Percentiles rank a stretch among this genome's conserved stretches.
Evolutionary conservation across 768 basidiomycete species (phyloP).

Genomic region (Rhodotorula sphaerocarpa): DNA sequence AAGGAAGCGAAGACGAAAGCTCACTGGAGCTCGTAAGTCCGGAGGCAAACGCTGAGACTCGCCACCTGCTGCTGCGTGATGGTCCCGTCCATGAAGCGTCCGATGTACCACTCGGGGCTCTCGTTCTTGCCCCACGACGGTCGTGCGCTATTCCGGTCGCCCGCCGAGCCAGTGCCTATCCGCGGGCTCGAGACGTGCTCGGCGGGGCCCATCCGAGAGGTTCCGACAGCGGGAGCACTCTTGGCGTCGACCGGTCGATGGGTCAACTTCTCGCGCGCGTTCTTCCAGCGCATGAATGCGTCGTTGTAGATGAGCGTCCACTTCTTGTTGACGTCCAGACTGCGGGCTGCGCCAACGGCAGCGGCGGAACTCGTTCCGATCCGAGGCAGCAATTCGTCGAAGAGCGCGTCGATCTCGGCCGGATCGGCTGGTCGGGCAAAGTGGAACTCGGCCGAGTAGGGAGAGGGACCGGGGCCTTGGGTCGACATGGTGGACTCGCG

Average conservation of each 20-base stretch:
- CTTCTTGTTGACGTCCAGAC: constrained; percentile 69
- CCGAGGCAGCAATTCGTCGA: constrained; percentile 64
- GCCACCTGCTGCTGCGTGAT: constrained; percentile 72
- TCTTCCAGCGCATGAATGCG: constrained; percentile 69
- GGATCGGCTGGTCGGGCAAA: constrained; percentile 70
- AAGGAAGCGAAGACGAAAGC: constrained; percentile 32
- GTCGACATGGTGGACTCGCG: background rate
- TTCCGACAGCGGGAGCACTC: constrained; percentile 23
- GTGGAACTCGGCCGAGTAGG: constrained; percentile 49
- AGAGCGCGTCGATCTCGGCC: constrained; percentile 68
- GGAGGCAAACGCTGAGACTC: constrained; percentile 61
- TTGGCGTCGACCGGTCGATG: constrained; percentile 42
- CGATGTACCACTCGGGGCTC: constrained; percentile 86
- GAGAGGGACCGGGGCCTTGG: constrained; percentile 5
- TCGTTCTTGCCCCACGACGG: constrained; percentile 47
- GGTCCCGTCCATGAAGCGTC: constrained; percentile 77
- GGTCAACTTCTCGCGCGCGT: constrained; percentile 59
- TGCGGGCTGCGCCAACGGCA: constrained; percentile 48
- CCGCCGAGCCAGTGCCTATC: background rate
- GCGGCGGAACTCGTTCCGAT: constrained; percentile 56
- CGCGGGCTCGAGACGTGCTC: background rate
- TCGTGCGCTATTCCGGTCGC: background rate
- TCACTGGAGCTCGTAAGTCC: constrained; percentile 73
- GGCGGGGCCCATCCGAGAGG: background rate
- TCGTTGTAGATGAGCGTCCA: constrained; percentile 83